phyloP scores from a whole-genome alignment of 352 stramenopile species.

The Phytophthora constricta region DNA sequence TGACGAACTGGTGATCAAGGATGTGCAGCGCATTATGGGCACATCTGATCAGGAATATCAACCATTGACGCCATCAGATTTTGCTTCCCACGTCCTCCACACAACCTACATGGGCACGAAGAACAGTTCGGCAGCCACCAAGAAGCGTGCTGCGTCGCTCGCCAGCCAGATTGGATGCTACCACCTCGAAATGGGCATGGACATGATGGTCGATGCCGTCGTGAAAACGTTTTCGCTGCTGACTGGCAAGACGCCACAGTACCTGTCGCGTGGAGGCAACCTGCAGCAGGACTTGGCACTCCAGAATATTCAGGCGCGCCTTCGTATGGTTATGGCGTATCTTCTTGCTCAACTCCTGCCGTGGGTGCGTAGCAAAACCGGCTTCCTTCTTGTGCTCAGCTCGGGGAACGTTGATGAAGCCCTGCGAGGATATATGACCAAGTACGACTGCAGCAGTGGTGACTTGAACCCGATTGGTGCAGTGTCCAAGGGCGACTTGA shows the following conservation, averaged over 20 bases:
- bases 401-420: constrained; percentile 99
- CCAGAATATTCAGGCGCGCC: constrained; percentile 98
- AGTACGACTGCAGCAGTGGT: constrained; percentile 99
- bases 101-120: constrained; percentile 98
- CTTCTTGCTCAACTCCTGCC: constrained; percentile 98
- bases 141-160: constrained; percentile 88
- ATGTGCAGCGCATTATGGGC: constrained; percentile 88
- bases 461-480: constrained; percentile 99
- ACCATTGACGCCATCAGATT: constrained; percentile 80
- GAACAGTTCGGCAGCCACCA: constrained; percentile 94
- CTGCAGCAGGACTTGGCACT: constrained; percentile 96
- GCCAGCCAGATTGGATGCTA: constrained; percentile 95
- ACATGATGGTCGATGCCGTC: constrained; percentile 93
- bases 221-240: constrained; percentile 79
- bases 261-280: constrained; percentile 89
- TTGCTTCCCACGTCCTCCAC: constrained; percentile 95
- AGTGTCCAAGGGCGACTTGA: constrained; percentile 96
- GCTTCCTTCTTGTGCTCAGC: constrained; percentile 98
- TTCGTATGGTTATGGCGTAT: constrained; percentile 99
- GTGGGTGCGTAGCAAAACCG: constrained; percentile 94
- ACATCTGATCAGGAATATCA: constrained; percentile 61
- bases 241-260: constrained; percentile 92
- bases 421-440: constrained; percentile 99
- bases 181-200: constrained; percentile 96
- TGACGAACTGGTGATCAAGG: constrained; percentile 78